These are phyloP conservation scores for Cornus suecica DNA, from an alignment of 148 eudicot genomes.

Conservation along the genomic window DNA sequence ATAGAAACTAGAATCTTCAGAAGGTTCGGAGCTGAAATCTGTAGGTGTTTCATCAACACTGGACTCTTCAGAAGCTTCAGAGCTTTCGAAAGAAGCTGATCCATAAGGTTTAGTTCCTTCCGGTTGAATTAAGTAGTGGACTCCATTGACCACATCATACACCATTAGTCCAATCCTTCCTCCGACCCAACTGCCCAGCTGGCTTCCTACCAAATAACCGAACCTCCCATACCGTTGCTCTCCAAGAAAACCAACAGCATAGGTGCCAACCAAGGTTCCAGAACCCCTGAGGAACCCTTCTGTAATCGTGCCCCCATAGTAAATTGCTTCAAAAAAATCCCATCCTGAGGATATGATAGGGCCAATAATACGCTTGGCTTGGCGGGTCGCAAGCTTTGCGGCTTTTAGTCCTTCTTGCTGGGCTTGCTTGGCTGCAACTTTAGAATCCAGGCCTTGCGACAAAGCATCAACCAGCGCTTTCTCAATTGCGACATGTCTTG, in stretches of 20 bases:
- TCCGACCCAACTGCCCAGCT: slow-evolving; percentile 86
- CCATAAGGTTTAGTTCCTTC: slow-evolving; percentile 25
- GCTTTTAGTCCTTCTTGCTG: slow-evolving; percentile 69
- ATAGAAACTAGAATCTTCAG: slow-evolving; percentile 1
- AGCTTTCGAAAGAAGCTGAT: slow-evolving; percentile 14
- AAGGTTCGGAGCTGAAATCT: slow-evolving; percentile 4
- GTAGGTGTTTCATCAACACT: slow-evolving; percentile 15
- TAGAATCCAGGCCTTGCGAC: slow-evolving; percentile 48
- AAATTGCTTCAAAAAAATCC: slow-evolving; percentile 89
- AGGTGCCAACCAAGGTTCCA: slow-evolving; percentile 76
- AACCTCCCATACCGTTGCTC: slow-evolving; percentile 74
- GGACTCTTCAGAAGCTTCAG: slow-evolving; percentile 14
- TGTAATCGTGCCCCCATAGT: slow-evolving; percentile 62
- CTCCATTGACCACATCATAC: slow-evolving; percentile 70
- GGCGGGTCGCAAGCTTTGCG: slow-evolving; percentile 59
- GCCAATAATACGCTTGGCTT: slow-evolving; percentile 64
- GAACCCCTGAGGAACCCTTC: slow-evolving; percentile 73
- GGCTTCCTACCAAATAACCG: slow-evolving; percentile 84
- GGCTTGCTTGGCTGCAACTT: slow-evolving; percentile 62
- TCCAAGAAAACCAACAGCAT: slow-evolving; percentile 54
- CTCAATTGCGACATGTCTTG: slow-evolving; percentile 53
- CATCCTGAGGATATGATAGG: slow-evolving; percentile 74
- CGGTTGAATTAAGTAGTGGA: slow-evolving; percentile 42
- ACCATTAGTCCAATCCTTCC: slow-evolving; percentile 81
- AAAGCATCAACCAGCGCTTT: slow-evolving; percentile 46